These are phyloP conservation scores for Gymnopilus dilepis DNA, from an alignment of 768 basidiomycete genomes.

Conservation along the genomic window DNA sequence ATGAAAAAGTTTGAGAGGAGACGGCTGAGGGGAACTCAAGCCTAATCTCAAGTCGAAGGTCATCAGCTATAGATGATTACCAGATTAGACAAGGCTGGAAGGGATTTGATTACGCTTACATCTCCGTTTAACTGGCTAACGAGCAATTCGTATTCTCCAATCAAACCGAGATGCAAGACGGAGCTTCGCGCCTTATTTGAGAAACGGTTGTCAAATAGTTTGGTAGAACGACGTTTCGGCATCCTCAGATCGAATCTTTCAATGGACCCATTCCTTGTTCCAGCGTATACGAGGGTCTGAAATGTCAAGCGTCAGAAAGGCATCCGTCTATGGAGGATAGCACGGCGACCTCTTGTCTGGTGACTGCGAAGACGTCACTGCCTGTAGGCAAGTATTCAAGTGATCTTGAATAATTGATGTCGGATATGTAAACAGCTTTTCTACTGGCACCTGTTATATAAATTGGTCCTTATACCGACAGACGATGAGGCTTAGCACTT, in stretches of 20 bases:
- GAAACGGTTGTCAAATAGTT: slow-evolving; percentile 46
- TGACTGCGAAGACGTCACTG: slow-evolving; percentile 70
- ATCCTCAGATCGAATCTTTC: slow-evolving; percentile 62
- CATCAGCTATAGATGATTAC: slow-evolving; percentile 49
- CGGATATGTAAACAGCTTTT: slow-evolving; percentile 55
- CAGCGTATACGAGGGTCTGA: slow-evolving; percentile 58
- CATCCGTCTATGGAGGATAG: not conserved
- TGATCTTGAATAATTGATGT: slow-evolving; percentile 46
- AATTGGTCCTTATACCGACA: not conserved
- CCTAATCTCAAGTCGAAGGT: slow-evolving; percentile 66
- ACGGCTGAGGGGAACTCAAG: slow-evolving; percentile 29
- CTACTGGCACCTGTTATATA: slow-evolving; percentile 51
- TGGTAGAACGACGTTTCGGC: slow-evolving; percentile 38
- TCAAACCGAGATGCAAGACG: slow-evolving; percentile 55
- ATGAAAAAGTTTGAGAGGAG: slow-evolving; percentile 51
- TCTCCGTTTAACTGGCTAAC: slow-evolving; percentile 64
- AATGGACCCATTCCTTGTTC: slow-evolving; percentile 64
- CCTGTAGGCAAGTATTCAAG: slow-evolving; percentile 51
- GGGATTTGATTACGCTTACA: slow-evolving; percentile 41
- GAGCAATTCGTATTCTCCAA: slow-evolving; percentile 59
- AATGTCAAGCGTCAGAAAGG: not conserved
- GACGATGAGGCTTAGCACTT: slow-evolving; percentile 6
- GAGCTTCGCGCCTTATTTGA: slow-evolving; percentile 41
- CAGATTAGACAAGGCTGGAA: not conserved
- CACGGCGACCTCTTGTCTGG: slow-evolving; percentile 51